These are phyloP conservation scores for Quercus alba DNA, from an alignment of 306 rosid genomes.

Conservation along the genomic window DNA sequence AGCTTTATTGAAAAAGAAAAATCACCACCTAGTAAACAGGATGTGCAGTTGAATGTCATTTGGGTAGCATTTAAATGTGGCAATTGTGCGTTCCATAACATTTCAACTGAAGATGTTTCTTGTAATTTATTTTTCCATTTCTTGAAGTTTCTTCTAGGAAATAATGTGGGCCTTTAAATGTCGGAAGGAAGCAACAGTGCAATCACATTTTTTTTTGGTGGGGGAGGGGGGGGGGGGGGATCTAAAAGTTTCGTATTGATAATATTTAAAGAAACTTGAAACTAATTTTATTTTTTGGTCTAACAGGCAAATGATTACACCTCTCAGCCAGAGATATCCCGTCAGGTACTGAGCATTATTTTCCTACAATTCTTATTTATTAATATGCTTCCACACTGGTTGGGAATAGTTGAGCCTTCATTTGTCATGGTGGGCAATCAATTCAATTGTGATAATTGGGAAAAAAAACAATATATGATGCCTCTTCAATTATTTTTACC, in stretches of 20 bases:
- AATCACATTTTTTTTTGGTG: background rate
- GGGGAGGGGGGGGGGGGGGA: background rate
- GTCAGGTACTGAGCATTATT: slow-evolving; percentile 56
- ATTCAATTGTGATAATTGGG: background rate
- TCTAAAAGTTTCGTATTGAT: background rate
- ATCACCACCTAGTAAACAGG: no score
- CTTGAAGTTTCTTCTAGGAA: slow-evolving; percentile 11
- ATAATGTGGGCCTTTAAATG: slow-evolving; percentile 5
- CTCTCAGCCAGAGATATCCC: slow-evolving; percentile 81
- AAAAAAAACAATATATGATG: background rate
- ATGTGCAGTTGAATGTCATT: background rate
- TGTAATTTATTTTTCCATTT: slow-evolving; percentile 16
- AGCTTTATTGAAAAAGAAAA: no score
- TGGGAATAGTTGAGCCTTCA: background rate
- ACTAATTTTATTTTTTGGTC: slow-evolving; percentile 5
- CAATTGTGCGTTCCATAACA: background rate
- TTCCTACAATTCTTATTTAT: background rate
- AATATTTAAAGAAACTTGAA: background rate
- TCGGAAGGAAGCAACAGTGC: background rate
- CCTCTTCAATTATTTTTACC: background rate
- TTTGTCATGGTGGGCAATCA: background rate
- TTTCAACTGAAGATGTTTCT: background rate
- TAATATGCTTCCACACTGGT: background rate
- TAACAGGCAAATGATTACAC: slow-evolving; percentile 71
- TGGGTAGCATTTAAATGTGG: background rate